Evolutionary conservation across 805 yeast species (phyloP).

Genomic region (Candida palmyrensis): DNA sequence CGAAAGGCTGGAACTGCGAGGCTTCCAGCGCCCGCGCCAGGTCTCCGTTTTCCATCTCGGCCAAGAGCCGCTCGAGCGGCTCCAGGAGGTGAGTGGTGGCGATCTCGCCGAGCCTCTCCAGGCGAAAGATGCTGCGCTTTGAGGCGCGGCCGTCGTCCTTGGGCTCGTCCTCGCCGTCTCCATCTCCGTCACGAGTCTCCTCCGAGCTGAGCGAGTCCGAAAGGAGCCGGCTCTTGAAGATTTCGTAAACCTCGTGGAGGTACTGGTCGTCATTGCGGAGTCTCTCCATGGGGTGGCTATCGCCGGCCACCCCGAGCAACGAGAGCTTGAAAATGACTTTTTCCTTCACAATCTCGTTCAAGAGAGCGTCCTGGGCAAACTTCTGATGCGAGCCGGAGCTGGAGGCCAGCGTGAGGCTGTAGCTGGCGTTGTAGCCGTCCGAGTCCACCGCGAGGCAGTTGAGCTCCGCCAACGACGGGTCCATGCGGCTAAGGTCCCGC

Average conservation of each 20-base stretch:
- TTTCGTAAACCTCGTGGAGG: conserved; percentile 24
- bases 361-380: conserved; percentile 25
- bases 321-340: conserved; percentile 31
- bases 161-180: background rate
- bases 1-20: background rate
- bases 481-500: conserved; percentile 15
- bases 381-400: background rate
- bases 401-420: conserved; percentile 6
- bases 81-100: background rate
- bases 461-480: conserved; percentile 19
- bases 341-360: conserved; percentile 27
- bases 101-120: conserved; percentile 2
- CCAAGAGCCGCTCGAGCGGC: background rate
- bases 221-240: conserved; percentile 25
- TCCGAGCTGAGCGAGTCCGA: conserved; percentile 7
- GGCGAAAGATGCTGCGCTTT: background rate
- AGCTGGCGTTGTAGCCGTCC: conserved; percentile 16
- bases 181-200: conserved; percentile 2
- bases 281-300: conserved; percentile 20
- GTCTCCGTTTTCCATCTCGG: no score
- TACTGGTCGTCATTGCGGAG: conserved; percentile 20
- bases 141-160: background rate
- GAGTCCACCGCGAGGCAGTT: conserved; percentile 24
- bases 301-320: conserved; percentile 31
- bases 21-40: background rate